phyloP scores from a whole-genome alignment of 257 asterid genomes.

The Solanum chilense region DNA sequence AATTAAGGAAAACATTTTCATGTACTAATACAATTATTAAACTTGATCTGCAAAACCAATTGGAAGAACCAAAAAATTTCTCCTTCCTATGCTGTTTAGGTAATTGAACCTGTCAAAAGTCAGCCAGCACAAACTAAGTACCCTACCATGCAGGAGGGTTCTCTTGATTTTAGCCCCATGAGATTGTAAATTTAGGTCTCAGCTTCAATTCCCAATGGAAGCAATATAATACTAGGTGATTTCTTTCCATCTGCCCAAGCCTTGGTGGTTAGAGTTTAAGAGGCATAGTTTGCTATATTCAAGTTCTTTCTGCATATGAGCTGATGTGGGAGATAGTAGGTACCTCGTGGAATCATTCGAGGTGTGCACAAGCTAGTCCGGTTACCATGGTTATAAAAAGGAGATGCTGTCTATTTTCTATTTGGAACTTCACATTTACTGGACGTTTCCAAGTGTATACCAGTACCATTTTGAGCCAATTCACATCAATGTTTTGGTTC shows the following conservation, averaged over 20 bases:
- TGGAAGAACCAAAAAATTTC: neutral
- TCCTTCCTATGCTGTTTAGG: neutral
- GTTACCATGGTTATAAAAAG: neutral
- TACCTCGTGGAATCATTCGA: neutral
- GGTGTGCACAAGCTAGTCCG: neutral
- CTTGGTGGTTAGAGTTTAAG: neutral
- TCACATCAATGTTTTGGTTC: neutral
- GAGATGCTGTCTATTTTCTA: neutral
- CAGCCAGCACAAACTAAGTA: neutral
- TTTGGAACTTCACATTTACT: neutral
- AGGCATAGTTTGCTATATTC: neutral
- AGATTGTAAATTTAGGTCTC: neutral
- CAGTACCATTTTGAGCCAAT: neutral
- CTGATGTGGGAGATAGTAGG: neutral
- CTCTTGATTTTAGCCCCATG: neutral
- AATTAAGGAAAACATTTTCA: neutral
- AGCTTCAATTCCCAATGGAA: neutral
- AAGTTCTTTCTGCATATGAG: neutral
- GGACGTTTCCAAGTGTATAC: neutral
- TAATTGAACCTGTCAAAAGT: neutral
- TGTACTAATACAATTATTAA: neutral
- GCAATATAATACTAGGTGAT: neutral
- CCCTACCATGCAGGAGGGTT: neutral
- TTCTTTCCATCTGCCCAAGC: neutral
- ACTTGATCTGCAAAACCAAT: neutral